These are phyloP conservation scores for Nannochloropsis gaditana DNA, from an alignment of 108 stramenopile species.

Conservation along the genomic window DNA sequence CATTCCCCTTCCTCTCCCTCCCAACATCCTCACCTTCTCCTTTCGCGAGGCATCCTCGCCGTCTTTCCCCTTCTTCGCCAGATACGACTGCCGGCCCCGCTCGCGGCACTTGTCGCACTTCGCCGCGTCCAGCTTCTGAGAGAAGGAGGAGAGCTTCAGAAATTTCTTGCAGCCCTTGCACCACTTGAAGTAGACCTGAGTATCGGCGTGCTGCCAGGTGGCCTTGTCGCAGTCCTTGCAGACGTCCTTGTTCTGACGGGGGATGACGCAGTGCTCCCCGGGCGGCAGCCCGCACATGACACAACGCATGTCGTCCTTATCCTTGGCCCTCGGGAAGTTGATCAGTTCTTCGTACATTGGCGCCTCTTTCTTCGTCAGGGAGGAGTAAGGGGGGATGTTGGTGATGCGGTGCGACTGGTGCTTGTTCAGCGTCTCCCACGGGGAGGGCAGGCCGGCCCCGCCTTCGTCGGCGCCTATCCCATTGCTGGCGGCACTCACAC, in stretches of 20 bases:
- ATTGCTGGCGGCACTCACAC: background rate
- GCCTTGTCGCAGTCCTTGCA: slow-evolving; percentile 43
- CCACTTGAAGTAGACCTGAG: slow-evolving; percentile 36
- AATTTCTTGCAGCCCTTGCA: slow-evolving; percentile 54
- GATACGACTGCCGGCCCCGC: slow-evolving; percentile 40
- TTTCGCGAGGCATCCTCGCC: background rate
- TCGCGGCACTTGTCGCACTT: slow-evolving; percentile 49
- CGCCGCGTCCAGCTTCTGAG: slow-evolving; percentile 27
- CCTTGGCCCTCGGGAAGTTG: slow-evolving; percentile 25
- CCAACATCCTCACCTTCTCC: too few species aligned
- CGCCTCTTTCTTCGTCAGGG: slow-evolving; percentile 8
- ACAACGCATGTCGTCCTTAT: background rate
- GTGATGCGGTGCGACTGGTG: background rate
- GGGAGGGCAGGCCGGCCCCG: background rate
- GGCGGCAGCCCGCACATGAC: slow-evolving; percentile 29
- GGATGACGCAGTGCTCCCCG: background rate
- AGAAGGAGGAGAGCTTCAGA: slow-evolving; percentile 24
- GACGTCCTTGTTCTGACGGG: slow-evolving; percentile 44
- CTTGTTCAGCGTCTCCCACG: background rate
- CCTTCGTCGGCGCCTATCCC: background rate
- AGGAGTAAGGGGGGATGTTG: background rate
- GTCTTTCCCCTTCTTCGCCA: slow-evolving; percentile 39
- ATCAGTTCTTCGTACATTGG: slow-evolving; percentile 24
- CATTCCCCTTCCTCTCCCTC: too few species aligned
- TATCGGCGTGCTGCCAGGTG: slow-evolving; percentile 30